phyloP scores from a whole-genome alignment of 1,284 basidiomycete genomes.

The Peniophora sp. region DNA sequence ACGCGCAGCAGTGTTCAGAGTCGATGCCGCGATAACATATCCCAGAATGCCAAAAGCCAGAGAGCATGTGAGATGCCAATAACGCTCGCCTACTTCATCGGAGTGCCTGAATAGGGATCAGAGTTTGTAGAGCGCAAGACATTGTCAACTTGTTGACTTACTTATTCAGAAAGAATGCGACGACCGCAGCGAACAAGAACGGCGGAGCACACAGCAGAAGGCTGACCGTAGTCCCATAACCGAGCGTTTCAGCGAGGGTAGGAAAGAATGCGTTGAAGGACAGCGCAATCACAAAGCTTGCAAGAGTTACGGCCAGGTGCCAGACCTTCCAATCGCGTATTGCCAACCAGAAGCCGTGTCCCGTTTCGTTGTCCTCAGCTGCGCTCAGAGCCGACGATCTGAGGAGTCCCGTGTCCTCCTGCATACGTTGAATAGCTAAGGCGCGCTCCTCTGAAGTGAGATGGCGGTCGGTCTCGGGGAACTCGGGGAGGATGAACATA shows the following conservation, averaged over 20 bases:
- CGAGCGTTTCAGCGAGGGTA: conserved; percentile 58
- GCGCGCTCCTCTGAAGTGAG: conserved; percentile 53
- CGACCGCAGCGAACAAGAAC: conserved; percentile 59
- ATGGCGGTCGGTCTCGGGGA: conserved; percentile 51
- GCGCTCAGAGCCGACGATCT: conserved; percentile 35
- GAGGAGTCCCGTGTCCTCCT: conserved; percentile 39
- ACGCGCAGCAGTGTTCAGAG: conserved; percentile 56
- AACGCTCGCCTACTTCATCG: conserved; percentile 58
- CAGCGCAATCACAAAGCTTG: conserved; percentile 47
- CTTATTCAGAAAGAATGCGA: conserved; percentile 41
- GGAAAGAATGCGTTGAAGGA: conserved; percentile 74
- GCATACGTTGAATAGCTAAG: conserved; percentile 63
- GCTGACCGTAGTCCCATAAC: conserved; percentile 52
- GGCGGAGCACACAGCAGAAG: conserved; percentile 72
- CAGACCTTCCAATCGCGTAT: conserved; percentile 68
- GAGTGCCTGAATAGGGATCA: conserved; percentile 45
- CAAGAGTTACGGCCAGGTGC: conserved; percentile 52
- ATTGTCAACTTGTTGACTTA: conserved; percentile 12
- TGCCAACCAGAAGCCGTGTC: conserved; percentile 48
- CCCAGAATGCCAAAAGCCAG: conserved; percentile 57
- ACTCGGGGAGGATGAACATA: conserved; percentile 71
- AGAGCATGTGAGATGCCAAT: conserved; percentile 51
- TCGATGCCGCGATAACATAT: conserved; percentile 64
- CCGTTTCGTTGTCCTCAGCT: conserved; percentile 26
- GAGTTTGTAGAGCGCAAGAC: conserved; percentile 10